Evolutionary conservation across 257 asterid genomes (phyloP).

Genomic region (Lithospermum erythrorhizon): DNA sequence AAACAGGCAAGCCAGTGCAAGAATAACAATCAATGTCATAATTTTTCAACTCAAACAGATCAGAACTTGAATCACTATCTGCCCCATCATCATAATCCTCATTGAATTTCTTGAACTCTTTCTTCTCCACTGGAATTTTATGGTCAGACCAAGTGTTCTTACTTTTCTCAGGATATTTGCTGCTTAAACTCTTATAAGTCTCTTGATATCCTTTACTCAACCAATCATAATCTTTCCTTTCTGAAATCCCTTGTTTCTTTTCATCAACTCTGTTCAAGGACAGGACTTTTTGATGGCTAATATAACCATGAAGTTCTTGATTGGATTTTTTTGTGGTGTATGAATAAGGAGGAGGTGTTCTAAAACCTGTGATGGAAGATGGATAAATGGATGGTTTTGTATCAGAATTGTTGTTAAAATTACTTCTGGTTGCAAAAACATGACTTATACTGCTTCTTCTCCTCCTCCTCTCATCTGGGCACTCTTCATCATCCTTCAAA

Average conservation of each 20-base stretch:
- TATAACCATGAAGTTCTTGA: slow-evolving; percentile 21
- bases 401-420: background rate
- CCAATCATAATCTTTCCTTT: slow-evolving; percentile 14
- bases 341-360: slow-evolving; percentile 39
- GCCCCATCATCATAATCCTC: slow-evolving; percentile 36
- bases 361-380: slow-evolving; percentile 28
- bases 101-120: slow-evolving; percentile 25
- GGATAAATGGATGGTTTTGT: slow-evolving; percentile 14
- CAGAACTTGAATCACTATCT: slow-evolving; percentile 89
- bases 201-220: slow-evolving; percentile 10
- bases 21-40: slow-evolving; percentile 37
- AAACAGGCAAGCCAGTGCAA: slow-evolving; percentile 40
- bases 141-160: slow-evolving; percentile 18
- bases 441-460: slow-evolving; percentile 76
- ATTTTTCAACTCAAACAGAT: slow-evolving; percentile 75
- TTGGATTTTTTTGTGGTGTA: slow-evolving; percentile 39
- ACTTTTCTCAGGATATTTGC: slow-evolving; percentile 16
- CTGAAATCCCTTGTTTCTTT: slow-evolving; percentile 7
- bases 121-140: slow-evolving; percentile 7
- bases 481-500: slow-evolving; percentile 33
- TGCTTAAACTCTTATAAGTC: slow-evolving; percentile 9
- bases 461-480: slow-evolving; percentile 47
- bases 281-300: slow-evolving; percentile 20
- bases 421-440: slow-evolving; percentile 19
- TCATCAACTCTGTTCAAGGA: slow-evolving; percentile 7